These are phyloP conservation scores for Colletotrichum horii DNA, from an alignment of 2,329 filamentous ascomycete genomes.

Conservation along the genomic window DNA sequence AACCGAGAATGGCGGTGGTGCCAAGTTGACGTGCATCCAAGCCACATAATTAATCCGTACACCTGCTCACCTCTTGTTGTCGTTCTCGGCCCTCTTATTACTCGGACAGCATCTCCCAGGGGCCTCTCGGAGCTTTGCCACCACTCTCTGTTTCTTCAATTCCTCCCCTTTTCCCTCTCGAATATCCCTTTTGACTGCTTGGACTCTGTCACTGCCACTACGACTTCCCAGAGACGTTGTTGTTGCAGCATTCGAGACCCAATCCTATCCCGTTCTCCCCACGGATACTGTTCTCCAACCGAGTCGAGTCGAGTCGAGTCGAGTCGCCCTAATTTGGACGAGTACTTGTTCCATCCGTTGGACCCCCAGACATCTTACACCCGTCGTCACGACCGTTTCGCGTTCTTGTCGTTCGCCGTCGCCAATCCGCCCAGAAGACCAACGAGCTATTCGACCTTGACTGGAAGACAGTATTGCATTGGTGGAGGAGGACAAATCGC, in stretches of 20 bases:
- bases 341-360: background rate
- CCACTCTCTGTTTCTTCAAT: background rate
- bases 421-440: background rate
- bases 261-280: background rate
- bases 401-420: background rate
- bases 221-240: background rate
- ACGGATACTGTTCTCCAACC: background rate
- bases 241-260: background rate
- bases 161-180: background rate
- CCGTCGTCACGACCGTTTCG: background rate
- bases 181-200: background rate
- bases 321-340: background rate
- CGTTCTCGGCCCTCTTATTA: constrained; percentile 18
- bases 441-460: background rate
- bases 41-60: constrained; percentile 21
- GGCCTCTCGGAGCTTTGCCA: background rate
- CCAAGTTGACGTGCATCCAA: constrained; percentile 12
- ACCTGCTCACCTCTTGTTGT: constrained; percentile 2
- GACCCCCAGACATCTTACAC: constrained; percentile 5
- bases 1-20: constrained; percentile 8
- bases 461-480: background rate
- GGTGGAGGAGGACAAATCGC: background rate
- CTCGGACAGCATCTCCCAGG: constrained; percentile 4
- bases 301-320: background rate
- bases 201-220: background rate